A percentile compares a stretch with the other conserved stretches of the same genome.
Conservation (phyloP, 805 yeast species). For the Nakazawaea sp. region DNA sequence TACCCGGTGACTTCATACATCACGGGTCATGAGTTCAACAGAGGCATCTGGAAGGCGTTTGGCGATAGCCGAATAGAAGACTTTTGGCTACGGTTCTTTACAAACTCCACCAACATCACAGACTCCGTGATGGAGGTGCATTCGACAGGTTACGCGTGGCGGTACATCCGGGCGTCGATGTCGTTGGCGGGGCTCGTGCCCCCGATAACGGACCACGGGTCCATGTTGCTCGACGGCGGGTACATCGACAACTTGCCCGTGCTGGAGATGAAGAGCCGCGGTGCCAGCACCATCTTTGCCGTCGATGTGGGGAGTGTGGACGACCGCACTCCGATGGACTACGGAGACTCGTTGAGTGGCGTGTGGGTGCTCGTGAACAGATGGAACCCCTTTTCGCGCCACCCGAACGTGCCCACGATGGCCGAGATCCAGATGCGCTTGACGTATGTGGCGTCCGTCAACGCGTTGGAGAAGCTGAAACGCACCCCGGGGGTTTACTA, state of each 20-base stretch:
- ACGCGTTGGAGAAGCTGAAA: slow-evolving; percentile 86
- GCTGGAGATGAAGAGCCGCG: slow-evolving; percentile 81
- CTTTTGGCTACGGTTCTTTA: slow-evolving; percentile 85
- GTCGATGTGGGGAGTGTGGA: slow-evolving; percentile 96
- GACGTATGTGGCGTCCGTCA: slow-evolving; percentile 93
- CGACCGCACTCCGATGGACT: slow-evolving; percentile 81
- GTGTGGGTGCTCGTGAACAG: slow-evolving; percentile 83
- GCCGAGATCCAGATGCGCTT: slow-evolving; percentile 90
- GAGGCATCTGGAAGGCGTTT: slow-evolving; percentile 96
- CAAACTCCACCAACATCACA: slow-evolving; percentile 92
- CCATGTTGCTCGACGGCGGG: slow-evolving; percentile 94
- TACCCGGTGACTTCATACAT: slow-evolving; percentile 92
- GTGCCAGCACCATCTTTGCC: slow-evolving; percentile 83
- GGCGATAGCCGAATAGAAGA: slow-evolving; percentile 93
- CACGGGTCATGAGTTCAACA: slow-evolving; percentile 94
- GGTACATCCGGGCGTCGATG: slow-evolving; percentile 94
- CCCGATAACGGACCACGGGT: slow-evolving; percentile 80
- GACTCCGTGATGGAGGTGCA: slow-evolving; percentile 94
- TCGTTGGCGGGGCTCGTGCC: slow-evolving; percentile 91
- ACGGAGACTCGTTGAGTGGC: slow-evolving; percentile 92
- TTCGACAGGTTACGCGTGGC: slow-evolving; percentile 89
- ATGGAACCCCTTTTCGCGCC: slow-evolving; percentile 82
- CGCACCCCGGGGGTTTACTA: slow-evolving; percentile 78
- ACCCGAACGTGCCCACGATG: slow-evolving; percentile 88
- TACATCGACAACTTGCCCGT: slow-evolving; percentile 93